Conservation (phyloP, 208 protist genomes). For the Acanthamoeba culbertsoni region DNA sequence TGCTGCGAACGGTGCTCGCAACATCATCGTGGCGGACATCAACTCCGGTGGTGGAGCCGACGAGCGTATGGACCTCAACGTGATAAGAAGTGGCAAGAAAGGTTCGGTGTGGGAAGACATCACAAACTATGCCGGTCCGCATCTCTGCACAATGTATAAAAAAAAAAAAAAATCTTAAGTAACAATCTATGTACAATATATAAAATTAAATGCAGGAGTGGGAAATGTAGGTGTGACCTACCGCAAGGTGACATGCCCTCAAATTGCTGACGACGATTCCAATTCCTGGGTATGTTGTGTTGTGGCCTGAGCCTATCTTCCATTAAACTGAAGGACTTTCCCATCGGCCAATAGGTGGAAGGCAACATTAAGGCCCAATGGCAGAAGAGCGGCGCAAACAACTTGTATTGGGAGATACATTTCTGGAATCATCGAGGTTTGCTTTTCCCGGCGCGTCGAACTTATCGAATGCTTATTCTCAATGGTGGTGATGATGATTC, state of each 20-base stretch:
- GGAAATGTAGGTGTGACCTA: not conserved
- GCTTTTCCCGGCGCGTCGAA: not conserved
- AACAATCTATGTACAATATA: not conserved
- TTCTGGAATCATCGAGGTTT: not conserved
- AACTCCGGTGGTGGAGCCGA: not conserved
- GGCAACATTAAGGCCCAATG: not conserved
- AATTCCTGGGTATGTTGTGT: not conserved
- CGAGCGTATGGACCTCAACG: not conserved
- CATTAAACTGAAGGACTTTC: not conserved
- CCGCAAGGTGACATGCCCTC: not conserved
- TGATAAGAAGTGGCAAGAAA: not conserved
- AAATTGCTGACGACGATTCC: not conserved
- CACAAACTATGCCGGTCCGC: not conserved
- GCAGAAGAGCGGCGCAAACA: not conserved
- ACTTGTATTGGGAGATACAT: not conserved
- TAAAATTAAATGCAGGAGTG: not conserved
- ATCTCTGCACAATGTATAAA: too few species aligned
- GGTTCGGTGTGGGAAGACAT: constrained; percentile 9
- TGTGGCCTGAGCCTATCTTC: not conserved
- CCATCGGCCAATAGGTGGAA: not conserved
- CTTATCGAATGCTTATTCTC: not conserved
- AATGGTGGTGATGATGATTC: not conserved
- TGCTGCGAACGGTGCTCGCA: not conserved
- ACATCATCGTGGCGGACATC: not conserved
- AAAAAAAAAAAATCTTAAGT: too few species aligned